Conservation (phyloP, 2,329 filamentous ascomycete genomes). For the Botrytis fabae region DNA sequence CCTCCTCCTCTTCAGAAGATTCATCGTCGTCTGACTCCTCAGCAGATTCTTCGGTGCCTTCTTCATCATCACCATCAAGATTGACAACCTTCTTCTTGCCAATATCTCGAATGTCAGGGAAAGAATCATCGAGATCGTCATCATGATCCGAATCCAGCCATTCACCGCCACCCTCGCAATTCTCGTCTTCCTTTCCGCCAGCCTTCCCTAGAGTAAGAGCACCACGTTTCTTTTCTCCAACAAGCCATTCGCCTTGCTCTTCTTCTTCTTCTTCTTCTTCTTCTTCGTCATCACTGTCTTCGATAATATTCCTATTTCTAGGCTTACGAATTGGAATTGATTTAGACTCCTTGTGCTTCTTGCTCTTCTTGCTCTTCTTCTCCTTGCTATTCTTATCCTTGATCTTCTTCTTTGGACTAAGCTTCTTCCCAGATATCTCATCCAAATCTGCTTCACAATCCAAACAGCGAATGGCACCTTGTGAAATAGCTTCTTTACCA, state of each 20-base stretch:
- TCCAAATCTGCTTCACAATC: constrained; percentile 76
- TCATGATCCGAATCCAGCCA: constrained; percentile 64
- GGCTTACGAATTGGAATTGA: constrained; percentile 46
- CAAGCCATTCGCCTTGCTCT: constrained; percentile 77
- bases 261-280: constrained; percentile 56
- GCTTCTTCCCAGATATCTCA: constrained; percentile 53
- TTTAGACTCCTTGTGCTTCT: constrained; percentile 32
- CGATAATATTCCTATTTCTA: constrained; percentile 56
- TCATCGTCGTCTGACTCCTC: constrained; percentile 39
- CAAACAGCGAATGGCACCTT: constrained; percentile 61
- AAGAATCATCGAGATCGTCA: constrained; percentile 53
- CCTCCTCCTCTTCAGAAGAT: constrained; percentile 33
- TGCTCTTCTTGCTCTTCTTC: constrained; percentile 39
- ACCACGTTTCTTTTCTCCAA: constrained; percentile 65
- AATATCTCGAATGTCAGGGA: constrained; percentile 43
- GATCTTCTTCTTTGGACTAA: constrained; percentile 43
- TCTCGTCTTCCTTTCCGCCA: constrained; percentile 83
- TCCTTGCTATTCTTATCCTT: constrained; percentile 43
- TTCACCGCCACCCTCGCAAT: constrained; percentile 84
- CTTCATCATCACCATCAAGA: constrained; percentile 40
- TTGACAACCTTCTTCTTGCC: constrained; percentile 28
- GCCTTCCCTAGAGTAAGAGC: constrained; percentile 67
- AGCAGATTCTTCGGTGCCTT: constrained; percentile 40
- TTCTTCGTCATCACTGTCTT: constrained; percentile 64
- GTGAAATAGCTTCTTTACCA: constrained; percentile 35